Evolutionary conservation across 495 filamentous ascomycete species (phyloP), one percentile per base, ranked within the genome.

Genomic region (Lineolata rhizophorae): DNA sequence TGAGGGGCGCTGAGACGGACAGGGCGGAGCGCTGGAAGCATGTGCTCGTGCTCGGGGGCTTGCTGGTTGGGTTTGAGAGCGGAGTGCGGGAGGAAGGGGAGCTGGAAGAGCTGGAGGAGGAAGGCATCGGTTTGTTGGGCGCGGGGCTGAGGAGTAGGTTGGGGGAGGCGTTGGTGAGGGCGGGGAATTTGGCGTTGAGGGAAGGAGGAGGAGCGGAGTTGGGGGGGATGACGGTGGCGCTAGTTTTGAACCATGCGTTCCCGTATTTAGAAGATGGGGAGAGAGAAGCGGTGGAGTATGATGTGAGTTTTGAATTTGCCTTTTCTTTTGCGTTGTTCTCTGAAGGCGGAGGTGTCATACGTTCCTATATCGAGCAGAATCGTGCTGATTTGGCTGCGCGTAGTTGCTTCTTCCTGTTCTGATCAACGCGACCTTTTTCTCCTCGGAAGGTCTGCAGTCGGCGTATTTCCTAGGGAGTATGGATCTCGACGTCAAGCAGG

Each of bases 21-120:
- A 64, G 67, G 39, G 83, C 81, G 2, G 76, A 68, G 29, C 58
- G 81, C 51, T 94, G 85, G 87, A 72, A 80, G 54, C 87, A 95
- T 54, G 45, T 82, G 17, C 57, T 93, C 16, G 61, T 84, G 2
- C 64, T 95, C 5, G 70, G 65, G 2, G 87, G 87, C 9, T 56
- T 95, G 9, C 46, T 95, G 41, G 64, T 85, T 42, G 87, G 82
- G 24, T 77, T 83, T 48, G 74, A 83, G n/a, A n/a, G n/a, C n/a
- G n/a, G n/a, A n/a, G n/a, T n/a, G n/a, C n/a, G n/a, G n/a, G n/a
- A n/a, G n/a, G n/a, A n/a, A n/a, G n/a, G n/a, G n/a, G n/a, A n/a
- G n/a, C n/a, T n/a, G n/a, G n/a, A n/a, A n/a, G n/a, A n/a, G n/a
- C n/a, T n/a, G n/a, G n/a, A n/a, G 39, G 61, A 70, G 38, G 60